A percentile compares a stretch with the other conserved stretches of the same genome.
Evolutionary conservation across 768 basidiomycete species (phyloP).

Genomic region (Kwoniella pini): DNA sequence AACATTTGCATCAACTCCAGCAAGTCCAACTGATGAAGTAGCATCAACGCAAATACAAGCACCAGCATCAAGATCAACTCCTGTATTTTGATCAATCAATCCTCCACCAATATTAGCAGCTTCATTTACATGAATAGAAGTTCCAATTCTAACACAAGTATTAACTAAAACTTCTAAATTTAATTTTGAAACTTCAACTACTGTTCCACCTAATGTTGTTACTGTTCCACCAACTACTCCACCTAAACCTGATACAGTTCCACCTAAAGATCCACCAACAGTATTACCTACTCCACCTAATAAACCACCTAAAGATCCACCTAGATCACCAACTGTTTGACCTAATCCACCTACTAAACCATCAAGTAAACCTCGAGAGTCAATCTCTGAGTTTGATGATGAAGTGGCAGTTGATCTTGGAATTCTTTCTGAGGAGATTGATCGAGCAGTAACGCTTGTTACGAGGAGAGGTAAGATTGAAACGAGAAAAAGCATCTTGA

Average conservation of each 20-base stretch:
- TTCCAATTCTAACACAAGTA: constrained; percentile 16
- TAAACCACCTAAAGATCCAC: constrained; percentile 7
- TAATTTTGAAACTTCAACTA: constrained; percentile 17
- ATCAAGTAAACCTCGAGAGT: constrained; percentile 12
- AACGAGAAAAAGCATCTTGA: constrained; percentile 3
- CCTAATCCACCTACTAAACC: constrained; percentile 16
- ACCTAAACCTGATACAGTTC: constrained; percentile 7
- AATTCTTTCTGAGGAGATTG: background rate
- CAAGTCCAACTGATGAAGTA: background rate
- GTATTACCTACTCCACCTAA: constrained; percentile 11
- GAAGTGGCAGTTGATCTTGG: background rate
- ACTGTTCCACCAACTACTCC: constrained; percentile 13
- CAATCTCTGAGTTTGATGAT: background rate
- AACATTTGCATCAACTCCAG: constrained; percentile 12
- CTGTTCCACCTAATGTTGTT: constrained; percentile 7
- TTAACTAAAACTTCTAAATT: constrained; percentile 17
- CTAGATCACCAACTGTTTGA: constrained; percentile 11
- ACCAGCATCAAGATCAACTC: constrained; percentile 13
- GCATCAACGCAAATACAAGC: constrained; percentile 25
- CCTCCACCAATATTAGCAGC: background rate
- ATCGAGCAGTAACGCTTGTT: constrained; percentile 5
- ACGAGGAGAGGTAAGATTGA: constrained; percentile 14
- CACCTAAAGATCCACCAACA: constrained; percentile 14
- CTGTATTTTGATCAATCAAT: background rate
- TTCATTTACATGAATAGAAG: constrained; percentile 7